These are phyloP conservation scores for Flaveria brownii DNA, from an alignment of 129 eudicot species.

Conservation along the genomic window DNA sequence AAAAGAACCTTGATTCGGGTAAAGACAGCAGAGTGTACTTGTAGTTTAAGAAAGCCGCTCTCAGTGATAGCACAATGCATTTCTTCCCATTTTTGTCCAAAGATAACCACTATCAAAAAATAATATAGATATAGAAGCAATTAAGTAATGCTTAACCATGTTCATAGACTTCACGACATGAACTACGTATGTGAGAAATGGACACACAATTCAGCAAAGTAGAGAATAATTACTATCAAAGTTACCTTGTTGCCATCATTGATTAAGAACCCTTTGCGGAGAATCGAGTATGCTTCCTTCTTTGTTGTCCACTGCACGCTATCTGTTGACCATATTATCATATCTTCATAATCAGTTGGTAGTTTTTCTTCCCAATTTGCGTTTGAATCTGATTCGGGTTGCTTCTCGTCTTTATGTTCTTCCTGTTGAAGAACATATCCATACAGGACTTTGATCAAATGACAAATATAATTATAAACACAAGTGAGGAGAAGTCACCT, in stretches of 20 bases:
- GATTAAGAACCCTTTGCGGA: constrained; percentile 24
- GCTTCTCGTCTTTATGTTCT: neutral
- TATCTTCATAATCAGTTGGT: constrained; percentile 23
- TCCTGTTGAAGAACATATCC: neutral
- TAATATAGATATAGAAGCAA: neutral
- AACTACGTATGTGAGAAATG: no score
- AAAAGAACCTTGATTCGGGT: constrained; percentile 22
- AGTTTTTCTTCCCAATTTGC: constrained; percentile 9
- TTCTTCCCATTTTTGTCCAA: constrained; percentile 22
- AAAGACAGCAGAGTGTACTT: neutral
- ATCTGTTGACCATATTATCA: neutral
- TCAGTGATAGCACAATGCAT: constrained; percentile 14
- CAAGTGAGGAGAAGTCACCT: neutral
- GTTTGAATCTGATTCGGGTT: neutral
- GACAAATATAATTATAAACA: neutral
- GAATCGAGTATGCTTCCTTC: constrained; percentile 16
- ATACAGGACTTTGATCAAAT: neutral
- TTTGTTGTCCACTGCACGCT: neutral
- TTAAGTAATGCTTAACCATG: neutral
- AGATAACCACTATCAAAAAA: constrained; percentile 23
- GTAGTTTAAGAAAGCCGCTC: neutral
- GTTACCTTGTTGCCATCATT: constrained; percentile 12
- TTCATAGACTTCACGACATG: neutral
- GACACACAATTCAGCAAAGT: neutral
- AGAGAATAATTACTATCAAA: neutral